These are phyloP conservation scores for Lolium multiflorum DNA, from an alignment of 176 grass and related monocot species.

Conservation along the genomic window DNA sequence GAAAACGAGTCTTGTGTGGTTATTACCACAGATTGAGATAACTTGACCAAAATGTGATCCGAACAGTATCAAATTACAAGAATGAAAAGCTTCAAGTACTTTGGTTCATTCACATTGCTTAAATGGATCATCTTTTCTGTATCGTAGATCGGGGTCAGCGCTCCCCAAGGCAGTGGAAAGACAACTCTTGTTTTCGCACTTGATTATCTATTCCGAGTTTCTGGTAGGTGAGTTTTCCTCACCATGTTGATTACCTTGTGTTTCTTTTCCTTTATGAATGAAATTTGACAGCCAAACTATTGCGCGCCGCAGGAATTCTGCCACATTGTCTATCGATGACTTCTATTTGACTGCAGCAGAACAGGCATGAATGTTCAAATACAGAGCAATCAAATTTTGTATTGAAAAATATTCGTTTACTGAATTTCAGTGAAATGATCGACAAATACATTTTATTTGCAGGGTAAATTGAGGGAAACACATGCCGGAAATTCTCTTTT, in stretches of 20 bases:
- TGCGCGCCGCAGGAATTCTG: constrained; percentile 56
- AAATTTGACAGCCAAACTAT: constrained; percentile 1
- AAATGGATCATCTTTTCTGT: constrained; percentile 43
- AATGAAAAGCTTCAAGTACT: constrained; percentile 12
- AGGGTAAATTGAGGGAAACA: constrained; percentile 78
- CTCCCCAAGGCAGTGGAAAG: constrained; percentile 97
- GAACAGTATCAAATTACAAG: not conserved
- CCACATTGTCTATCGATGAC: constrained; percentile 94
- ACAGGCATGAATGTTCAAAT: constrained; percentile 66
- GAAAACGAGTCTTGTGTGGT: constrained; percentile 4
- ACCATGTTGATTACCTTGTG: constrained; percentile 35
- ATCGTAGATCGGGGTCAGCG: constrained; percentile 88
- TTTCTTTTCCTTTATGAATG: constrained; percentile 30
- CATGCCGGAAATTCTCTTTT: constrained; percentile 84
- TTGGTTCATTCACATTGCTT: constrained; percentile 12
- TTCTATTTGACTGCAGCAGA: constrained; percentile 93
- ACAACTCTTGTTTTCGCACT: constrained; percentile 97
- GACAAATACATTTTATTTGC: constrained; percentile 35
- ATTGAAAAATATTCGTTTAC: not conserved
- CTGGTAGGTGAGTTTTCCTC: constrained; percentile 69
- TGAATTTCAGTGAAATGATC: constrained; percentile 33
- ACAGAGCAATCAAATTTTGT: not conserved
- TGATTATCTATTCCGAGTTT: constrained; percentile 76
- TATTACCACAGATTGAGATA: constrained; percentile 4
- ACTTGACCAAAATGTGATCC: not conserved